Evolutionary conservation across 23 red algal genomes (phyloP).

Genomic region (Gracilaria caudata): DNA sequence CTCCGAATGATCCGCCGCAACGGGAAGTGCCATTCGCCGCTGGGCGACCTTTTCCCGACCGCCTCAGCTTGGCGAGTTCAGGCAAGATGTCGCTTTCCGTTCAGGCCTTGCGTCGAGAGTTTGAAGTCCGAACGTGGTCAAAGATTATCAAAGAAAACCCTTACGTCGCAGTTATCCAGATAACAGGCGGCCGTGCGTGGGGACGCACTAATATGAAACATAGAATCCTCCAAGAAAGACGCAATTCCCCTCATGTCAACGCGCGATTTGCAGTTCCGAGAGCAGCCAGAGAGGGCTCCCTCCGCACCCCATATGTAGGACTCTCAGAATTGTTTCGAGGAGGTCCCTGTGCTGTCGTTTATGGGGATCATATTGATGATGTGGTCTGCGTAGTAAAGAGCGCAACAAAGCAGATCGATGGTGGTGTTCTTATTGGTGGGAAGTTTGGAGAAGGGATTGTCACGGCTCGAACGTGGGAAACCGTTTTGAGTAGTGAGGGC

Average conservation of each 20-base stretch:
- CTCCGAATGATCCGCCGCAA: background rate
- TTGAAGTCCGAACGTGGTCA: conserved; percentile 52
- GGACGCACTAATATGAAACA: conserved; percentile 74
- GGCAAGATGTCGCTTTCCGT: conserved; percentile 45
- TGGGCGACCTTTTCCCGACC: background rate
- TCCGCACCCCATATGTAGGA: conserved; percentile 21
- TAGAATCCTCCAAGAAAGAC: conserved; percentile 25
- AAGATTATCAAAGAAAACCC: conserved; percentile 50
- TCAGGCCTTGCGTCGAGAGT: conserved; percentile 47
- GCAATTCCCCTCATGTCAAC: conserved; percentile 23
- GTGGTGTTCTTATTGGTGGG: conserved; percentile 61
- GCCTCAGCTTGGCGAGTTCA: background rate
- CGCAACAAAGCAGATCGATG: conserved; percentile 42
- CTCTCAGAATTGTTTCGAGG: conserved; percentile 57
- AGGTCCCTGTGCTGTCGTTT: conserved; percentile 53
- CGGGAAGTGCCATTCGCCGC: no score
- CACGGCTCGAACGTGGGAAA: conserved; percentile 32
- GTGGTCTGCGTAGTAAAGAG: conserved; percentile 44
- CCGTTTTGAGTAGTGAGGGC: conserved; percentile 46
- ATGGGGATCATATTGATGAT: conserved; percentile 44
- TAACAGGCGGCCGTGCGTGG: conserved; percentile 67
- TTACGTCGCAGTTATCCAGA: conserved; percentile 67
- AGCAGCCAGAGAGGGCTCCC: conserved; percentile 31
- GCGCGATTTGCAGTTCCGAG: conserved; percentile 37
- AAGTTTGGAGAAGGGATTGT: conserved; percentile 60